Base-by-base conservation (phyloP, 176 grass and related monocot genomes). In the Leersia perrieri region DNA sequence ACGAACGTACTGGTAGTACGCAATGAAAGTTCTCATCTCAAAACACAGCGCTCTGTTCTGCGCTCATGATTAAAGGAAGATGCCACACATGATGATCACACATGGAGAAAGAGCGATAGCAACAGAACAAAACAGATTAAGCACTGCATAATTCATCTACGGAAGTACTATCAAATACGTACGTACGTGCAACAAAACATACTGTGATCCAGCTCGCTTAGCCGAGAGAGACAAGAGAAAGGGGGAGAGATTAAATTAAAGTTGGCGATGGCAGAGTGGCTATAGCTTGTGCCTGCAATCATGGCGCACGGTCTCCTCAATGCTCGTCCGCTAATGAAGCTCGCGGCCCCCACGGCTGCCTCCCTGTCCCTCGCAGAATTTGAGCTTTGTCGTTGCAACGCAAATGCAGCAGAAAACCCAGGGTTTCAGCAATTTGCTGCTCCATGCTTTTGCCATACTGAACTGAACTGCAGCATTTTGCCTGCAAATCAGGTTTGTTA, bases 231-330 rank as follows among this genome's bases (percentile, higher is more conserved):
- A 28, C 38, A 64, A 38, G 41, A 55, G 23, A 16, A 11, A 72
- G 23, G 3, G 18, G 12, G 15, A 41, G 49, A 35, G 60, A 9
- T 20, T 79, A 53, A 51, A 27, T 34, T 41, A 41, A 72, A 23
- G 79, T 12, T 5, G 7, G 11, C 22, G 20, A 34, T 0, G 3
- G 7, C 33, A 41, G 78, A 76, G 71, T 45, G 23, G 40, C 65
- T 45, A n/a, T 41, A 53, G 49, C 20, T 53, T 31, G 55, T 76
- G 76, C 29, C 63, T n/a, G 63, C 23, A 68, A 86, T 90, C 78
- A 86, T 90, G 73, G 58, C 72, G 33, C 16, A 25, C 76, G 82
- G 66, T 86, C 33, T 75, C 63, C 85, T 11, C 36, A 34, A 44
- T 27, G 40, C 67, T 53, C 14, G 33, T 88, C 40, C 53, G 66